Percentiles rank a stretch among this genome's conserved stretches.
Evolutionary conservation across 148 eudicot genomes (phyloP).

Genomic region (Silene uniflora): DNA sequence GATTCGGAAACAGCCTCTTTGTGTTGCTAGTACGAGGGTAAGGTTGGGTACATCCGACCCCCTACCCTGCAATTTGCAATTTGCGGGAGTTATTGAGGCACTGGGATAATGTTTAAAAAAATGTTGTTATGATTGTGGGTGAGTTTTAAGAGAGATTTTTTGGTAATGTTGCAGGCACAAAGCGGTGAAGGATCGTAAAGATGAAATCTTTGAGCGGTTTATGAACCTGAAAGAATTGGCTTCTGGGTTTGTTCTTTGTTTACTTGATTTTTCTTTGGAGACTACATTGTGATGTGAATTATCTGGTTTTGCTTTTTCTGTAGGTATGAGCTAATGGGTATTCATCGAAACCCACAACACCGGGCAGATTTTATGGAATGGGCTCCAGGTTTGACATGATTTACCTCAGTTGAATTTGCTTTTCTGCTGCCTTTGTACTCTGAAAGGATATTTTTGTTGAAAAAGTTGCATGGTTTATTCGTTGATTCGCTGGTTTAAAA

Average conservation of each 20-base stretch:
- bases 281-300: background rate
- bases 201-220: slow-evolving; percentile 57
- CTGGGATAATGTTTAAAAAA: background rate
- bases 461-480: background rate
- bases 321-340: slow-evolving; percentile 77
- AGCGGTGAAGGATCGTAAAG: slow-evolving; percentile 75
- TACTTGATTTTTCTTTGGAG: background rate
- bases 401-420: background rate
- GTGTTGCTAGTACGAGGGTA: no score
- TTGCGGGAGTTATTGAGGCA: no score
- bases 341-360: slow-evolving; percentile 80
- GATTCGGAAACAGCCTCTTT: no score
- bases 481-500: background rate
- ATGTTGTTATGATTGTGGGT: background rate
- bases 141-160: background rate
- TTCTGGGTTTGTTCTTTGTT: slow-evolving; percentile 59
- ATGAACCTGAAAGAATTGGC: slow-evolving; percentile 65
- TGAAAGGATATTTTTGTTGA: background rate
- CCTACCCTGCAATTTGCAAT: no score
- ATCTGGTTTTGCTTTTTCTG: slow-evolving; percentile 16
- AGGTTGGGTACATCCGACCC: no score
- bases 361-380: slow-evolving; percentile 95
- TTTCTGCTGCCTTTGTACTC: background rate
- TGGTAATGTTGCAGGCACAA: slow-evolving; percentile 56
- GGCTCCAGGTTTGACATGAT: slow-evolving; percentile 82